phyloP scores from a whole-genome alignment of 495 filamentous ascomycete species.

The Xanthoparmelia taractica region DNA sequence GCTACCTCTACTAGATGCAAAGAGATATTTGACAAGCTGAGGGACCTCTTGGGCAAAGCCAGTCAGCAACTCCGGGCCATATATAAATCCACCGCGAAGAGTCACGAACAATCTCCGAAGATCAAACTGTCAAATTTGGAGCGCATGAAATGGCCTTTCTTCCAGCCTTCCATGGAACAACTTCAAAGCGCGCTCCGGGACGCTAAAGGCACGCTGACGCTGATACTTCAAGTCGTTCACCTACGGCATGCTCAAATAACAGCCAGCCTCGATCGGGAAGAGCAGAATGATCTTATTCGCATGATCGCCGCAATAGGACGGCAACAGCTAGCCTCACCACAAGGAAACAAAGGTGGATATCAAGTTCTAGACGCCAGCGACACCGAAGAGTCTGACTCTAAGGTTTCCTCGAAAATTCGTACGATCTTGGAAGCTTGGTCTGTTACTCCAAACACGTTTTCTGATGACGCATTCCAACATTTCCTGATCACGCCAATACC shows the following conservation, averaged over 20 bases:
- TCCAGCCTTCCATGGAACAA: background rate
- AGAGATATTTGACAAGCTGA: background rate
- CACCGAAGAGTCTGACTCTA: background rate
- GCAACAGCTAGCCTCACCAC: background rate
- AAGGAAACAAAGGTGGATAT: background rate
- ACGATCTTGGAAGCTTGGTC: background rate
- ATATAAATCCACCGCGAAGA: background rate
- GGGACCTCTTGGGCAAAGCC: background rate
- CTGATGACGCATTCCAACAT: background rate
- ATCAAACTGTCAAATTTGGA: background rate
- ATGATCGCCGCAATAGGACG: background rate
- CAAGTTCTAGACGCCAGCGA: background rate
- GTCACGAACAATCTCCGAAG: background rate
- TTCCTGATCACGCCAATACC: conserved; percentile 1
- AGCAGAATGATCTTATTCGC: background rate
- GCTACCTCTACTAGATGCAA: background rate
- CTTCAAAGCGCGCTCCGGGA: background rate
- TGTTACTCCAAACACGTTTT: background rate
- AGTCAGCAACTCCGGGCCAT: background rate
- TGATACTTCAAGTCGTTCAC: conserved; percentile 1
- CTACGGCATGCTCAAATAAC: background rate
- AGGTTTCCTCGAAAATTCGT: background rate
- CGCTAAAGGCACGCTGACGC: background rate
- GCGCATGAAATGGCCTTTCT: background rate
- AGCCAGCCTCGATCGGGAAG: background rate